Base-by-base conservation (phyloP, 192 early-diverging fungal species). In the Coemansia sp. region DNA sequence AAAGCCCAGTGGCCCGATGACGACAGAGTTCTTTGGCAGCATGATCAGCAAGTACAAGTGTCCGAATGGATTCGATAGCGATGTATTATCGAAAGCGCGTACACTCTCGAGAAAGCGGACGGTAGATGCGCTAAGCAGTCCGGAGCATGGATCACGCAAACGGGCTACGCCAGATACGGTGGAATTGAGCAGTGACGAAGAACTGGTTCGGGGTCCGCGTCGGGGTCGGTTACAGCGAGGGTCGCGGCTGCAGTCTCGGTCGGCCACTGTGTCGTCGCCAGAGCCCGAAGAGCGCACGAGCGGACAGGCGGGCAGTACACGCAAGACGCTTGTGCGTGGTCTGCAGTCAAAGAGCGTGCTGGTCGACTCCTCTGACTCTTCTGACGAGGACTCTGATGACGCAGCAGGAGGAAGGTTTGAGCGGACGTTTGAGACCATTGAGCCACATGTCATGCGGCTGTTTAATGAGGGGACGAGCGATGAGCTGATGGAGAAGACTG, bases 401-500 rank as follows among this genome's bases (percentile, higher is more conserved):
- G 58, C 35, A 0, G 48, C 22, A 0, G 38, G 0, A 6, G 55
- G 58, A n/a, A 11, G 4, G 37, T 71, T 74, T 52, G 49, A 52
- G 47, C 68, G 72, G 43, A 27, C 51, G 23, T 80, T 68, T 26
- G 62, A 62, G 14, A 22, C 54, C 2, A 68, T 80, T 47, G 77
- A 80, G 47, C 71, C 77, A 22, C 71, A 74, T 14, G 57, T 74
- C 8, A 50, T 76, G 70, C 54, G 48, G 57, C 61, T 76, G 56
- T 82, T 82, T 31, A 82, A 82, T 50, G 14, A 35, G 0, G 74
- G 67, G 26, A 45, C 63, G 0, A 35, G 11, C 6, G 70, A 65
- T 2, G 80, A 82, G 50, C 51, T 82, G 43, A 56, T 67, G 29
- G 70, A 70, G 27, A 77, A 74, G 62, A 71, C 80, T 0, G 62